Conservation (phyloP, 2,329 filamentous ascomycete species). For the Aspergillus tamarii region DNA sequence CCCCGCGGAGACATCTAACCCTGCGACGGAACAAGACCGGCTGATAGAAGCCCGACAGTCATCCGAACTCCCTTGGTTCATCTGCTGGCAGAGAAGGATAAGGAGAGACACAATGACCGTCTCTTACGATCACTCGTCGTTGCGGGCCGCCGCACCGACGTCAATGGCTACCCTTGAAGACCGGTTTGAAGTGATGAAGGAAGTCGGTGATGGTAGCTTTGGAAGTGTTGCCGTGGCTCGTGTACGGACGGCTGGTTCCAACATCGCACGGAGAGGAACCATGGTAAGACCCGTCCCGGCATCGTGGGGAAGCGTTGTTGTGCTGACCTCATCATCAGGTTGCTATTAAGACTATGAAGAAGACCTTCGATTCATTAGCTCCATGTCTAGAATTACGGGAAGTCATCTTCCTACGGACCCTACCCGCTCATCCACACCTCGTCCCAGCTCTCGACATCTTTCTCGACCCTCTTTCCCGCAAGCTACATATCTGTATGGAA, state of each 20-base stretch:
- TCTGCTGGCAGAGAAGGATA: conserved; percentile 47
- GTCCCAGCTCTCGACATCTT: conserved; percentile 99
- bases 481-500: conserved; percentile 98
- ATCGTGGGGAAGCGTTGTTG: not conserved
- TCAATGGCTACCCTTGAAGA: conserved; percentile 73
- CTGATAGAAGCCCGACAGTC: conserved; percentile 17
- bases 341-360: conserved; percentile 99
- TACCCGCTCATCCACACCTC: conserved; percentile 85
- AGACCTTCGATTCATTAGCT: conserved; percentile 90
- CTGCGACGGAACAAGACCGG: conserved; percentile 1
- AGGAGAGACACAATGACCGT: conserved; percentile 68
- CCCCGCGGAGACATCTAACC: not conserved
- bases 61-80: conserved; percentile 31
- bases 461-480: conserved; percentile 91
- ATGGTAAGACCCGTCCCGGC: conserved; percentile 65
- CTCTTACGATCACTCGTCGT: conserved; percentile 70
- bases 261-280: conserved; percentile 84
- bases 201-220: conserved; percentile 98
- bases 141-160: conserved; percentile 58
- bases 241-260: conserved; percentile 86
- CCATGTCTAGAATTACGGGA: conserved; percentile 93
- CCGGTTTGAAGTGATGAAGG: conserved; percentile 94
- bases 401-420: conserved; percentile 90
- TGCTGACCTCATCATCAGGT: conserved; percentile 61
- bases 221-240: conserved; percentile 91